Percentiles rank a stretch among this genome's conserved stretches.
phyloP scores from a whole-genome alignment of 2,329 filamentous ascomycete species.

The Mycosphaerella arachidis region DNA sequence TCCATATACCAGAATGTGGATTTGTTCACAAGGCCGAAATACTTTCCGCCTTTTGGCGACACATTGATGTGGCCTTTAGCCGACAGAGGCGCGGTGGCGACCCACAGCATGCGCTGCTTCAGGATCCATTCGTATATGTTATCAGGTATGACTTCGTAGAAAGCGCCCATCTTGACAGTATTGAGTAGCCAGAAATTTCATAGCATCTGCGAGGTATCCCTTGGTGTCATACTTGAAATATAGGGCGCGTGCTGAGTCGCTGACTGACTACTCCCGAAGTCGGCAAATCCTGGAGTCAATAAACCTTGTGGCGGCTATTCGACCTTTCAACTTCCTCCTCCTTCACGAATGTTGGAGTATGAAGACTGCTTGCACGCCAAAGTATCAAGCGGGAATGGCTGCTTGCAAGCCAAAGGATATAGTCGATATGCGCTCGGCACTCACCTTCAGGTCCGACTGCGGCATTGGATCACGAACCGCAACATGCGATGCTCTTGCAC shows the following conservation, averaged over 20 bases:
- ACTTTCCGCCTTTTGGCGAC: constrained; percentile 43
- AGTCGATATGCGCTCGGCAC: too few species aligned
- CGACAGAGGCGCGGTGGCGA: constrained; percentile 41
- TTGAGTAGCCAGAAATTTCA: background rate
- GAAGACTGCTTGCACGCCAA: background rate
- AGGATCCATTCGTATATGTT: constrained; percentile 40
- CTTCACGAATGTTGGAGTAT: too few species aligned
- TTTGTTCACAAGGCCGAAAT: constrained; percentile 39
- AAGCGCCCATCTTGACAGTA: constrained; percentile 36
- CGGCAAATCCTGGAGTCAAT: background rate
- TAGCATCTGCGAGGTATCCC: background rate
- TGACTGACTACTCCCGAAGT: background rate
- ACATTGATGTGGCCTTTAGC: constrained; percentile 42
- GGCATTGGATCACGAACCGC: too few species aligned
- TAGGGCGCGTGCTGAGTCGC: background rate
- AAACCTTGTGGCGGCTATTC: background rate
- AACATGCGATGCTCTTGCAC: too few species aligned
- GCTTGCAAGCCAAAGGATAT: background rate
- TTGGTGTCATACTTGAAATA: background rate
- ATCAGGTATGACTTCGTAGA: constrained; percentile 41
- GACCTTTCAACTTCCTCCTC: background rate
- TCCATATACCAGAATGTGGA: constrained; percentile 45
- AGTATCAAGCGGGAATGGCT: too few species aligned
- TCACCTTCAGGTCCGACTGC: background rate
- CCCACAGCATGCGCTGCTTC: constrained; percentile 43